Percentiles rank a stretch among this genome's conserved stretches.
phyloP scores from a whole-genome alignment of 192 early-diverging fungal genomes.

The Umbelopsis vinacea region DNA sequence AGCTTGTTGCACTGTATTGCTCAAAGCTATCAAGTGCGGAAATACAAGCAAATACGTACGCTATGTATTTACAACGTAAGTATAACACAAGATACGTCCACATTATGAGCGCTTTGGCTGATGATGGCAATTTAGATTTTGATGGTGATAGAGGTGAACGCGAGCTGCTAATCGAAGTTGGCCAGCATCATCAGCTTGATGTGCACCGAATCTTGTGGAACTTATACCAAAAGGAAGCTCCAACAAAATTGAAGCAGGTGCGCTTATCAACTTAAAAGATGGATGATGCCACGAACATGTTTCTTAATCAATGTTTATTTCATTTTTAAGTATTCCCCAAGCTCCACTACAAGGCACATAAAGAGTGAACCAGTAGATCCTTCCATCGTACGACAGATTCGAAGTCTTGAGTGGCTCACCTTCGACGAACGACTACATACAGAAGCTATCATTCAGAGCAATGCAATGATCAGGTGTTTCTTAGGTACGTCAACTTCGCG shows the following conservation, averaged over 20 bases:
- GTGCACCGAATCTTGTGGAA: not conserved
- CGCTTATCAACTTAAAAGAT: not conserved
- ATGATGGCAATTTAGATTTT: not conserved
- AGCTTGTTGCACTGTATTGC: constrained; percentile 60
- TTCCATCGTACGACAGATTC: constrained; percentile 46
- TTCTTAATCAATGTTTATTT: not conserved
- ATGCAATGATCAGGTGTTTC: constrained; percentile 56
- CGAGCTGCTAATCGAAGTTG: not conserved
- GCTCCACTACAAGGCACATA: too few species aligned
- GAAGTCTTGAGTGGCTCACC: constrained; percentile 64
- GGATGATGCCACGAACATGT: not conserved
- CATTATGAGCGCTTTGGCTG: too few species aligned
- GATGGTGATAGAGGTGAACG: constrained; percentile 17
- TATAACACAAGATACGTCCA: not conserved
- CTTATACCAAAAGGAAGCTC: not conserved
- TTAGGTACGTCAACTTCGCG: constrained; percentile 26
- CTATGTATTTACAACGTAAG: constrained; percentile 50
- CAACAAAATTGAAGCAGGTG: not conserved
- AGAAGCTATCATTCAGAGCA: constrained; percentile 49
- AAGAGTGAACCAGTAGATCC: constrained; percentile 15
- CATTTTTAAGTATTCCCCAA: not conserved
- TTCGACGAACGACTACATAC: constrained; percentile 47
- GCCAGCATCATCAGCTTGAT: constrained; percentile 2
- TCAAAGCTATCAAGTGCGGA: constrained; percentile 44
- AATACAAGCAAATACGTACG: constrained; percentile 52